Percentiles rank a stretch among this genome's conserved stretches.
Evolutionary conservation across 768 basidiomycete genomes (phyloP).

Genomic region (Lentinula guzmanii): DNA sequence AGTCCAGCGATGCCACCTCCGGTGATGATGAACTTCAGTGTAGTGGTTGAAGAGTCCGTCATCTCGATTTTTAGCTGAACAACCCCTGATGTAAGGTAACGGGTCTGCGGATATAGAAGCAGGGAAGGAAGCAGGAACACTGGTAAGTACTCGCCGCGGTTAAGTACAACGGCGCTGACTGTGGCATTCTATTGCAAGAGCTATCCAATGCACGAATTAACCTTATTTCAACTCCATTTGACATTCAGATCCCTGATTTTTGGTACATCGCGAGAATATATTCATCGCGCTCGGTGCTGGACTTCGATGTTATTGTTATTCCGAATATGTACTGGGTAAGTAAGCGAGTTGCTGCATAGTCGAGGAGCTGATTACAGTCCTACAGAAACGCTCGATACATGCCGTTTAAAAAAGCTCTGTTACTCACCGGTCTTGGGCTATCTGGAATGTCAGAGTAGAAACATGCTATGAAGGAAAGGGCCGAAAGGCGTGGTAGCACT

Average conservation of each 20-base stretch:
- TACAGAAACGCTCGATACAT: too few species aligned
- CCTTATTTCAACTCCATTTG: not conserved
- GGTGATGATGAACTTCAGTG: constrained; percentile 6
- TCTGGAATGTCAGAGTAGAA: too few species aligned
- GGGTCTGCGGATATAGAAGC: not conserved
- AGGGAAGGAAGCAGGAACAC: not conserved
- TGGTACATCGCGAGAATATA: not conserved
- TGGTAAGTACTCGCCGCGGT: not conserved
- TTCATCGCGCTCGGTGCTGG: not conserved
- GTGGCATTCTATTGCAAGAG: not conserved
- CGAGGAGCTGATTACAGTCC: too few species aligned
- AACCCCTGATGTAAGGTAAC: not conserved
- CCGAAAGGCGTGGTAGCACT: too few species aligned
- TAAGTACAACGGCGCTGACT: not conserved
- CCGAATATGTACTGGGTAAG: not conserved
- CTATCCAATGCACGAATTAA: not conserved
- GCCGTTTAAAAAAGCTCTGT: too few species aligned
- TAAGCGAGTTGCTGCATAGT: not conserved
- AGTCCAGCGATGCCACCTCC: constrained; percentile 30
- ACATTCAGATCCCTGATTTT: not conserved
- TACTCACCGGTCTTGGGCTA: too few species aligned
- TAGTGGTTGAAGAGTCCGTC: not conserved
- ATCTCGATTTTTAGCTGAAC: not conserved
- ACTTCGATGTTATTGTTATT: not conserved
- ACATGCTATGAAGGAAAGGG: too few species aligned